Base-by-base conservation (phyloP, 139 green algal species). In the Chlorella sp. region DNA sequence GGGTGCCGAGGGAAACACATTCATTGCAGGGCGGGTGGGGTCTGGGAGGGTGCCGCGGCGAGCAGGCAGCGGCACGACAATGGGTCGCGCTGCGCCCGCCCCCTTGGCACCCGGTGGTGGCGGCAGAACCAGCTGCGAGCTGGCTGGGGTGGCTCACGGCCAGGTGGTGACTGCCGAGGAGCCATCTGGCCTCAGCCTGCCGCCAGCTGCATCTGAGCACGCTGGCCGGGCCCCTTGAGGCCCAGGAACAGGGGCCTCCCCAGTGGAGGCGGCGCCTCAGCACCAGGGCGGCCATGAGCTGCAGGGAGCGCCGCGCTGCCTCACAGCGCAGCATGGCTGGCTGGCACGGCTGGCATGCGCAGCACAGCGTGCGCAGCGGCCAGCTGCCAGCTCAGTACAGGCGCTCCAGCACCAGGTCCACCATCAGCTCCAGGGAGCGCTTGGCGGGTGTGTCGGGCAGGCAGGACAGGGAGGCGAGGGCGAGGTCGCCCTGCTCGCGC, bases 391-490 rank as follows among this genome's bases (percentile, higher is more conserved):
- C 34, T 92, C 86, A 99, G 83, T 97, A 96, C 28, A 99, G 89
- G 20, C 97, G 85, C 44, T 98, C 93, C 72, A 99, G 90, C 32
- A 99, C 95, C 76, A 99, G 98, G 46, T 97, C 94, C 2, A 99
- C 94, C 96, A 99, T 98, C 34, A 92, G 80, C 80, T 94, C 83
- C 87, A 99, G 87, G 13, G 93, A 97, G 38, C 89, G 76, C 90
- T 96, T 97, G 40, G 94, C 69, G 24, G 90, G 86, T n/a, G 89
- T 93, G 8, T 95, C 89, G 0, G 93, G 93, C 80, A 99, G 89
- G 60, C 88, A 85, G 2, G 90, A 79, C 56, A 99, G 81, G 2
- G 91, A 85, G 0, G 87, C 76, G 30, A 95, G 89, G 1, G 96
- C 95, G 43, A 91, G 46, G 83, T 95, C 88, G 30, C 88, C 95